phyloP scores from a whole-genome alignment of 805 yeast genomes.

The Trichomonascus vanleenenianus region DNA sequence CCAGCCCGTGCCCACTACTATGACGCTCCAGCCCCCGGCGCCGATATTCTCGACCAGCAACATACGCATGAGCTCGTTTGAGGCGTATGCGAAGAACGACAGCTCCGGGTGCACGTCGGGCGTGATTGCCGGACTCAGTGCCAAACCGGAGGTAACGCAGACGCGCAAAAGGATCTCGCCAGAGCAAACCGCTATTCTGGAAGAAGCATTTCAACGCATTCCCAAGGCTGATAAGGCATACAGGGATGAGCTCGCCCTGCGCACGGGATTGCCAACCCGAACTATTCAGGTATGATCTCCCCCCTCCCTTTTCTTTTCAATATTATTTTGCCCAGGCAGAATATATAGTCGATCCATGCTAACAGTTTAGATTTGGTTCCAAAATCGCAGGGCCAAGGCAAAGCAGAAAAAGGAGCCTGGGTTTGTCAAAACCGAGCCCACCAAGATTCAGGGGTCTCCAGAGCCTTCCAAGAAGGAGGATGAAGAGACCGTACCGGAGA shows the following conservation, averaged over 20 bases:
- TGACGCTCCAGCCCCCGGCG: slow-evolving; percentile 6
- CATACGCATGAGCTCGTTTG: slow-evolving; percentile 5
- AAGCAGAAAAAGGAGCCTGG: slow-evolving; percentile 48
- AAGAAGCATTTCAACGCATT: slow-evolving; percentile 60
- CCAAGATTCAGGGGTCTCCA: slow-evolving; percentile 5
- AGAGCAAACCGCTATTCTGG: slow-evolving; percentile 42
- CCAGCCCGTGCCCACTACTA: slow-evolving; percentile 1
- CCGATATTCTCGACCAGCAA: slow-evolving; percentile 6
- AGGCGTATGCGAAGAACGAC: slow-evolving; percentile 7
- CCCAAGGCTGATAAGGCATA: slow-evolving; percentile 70
- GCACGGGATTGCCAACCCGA: slow-evolving; percentile 72
- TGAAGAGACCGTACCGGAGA: slow-evolving; percentile 41
- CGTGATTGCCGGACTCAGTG: slow-evolving; percentile 3
- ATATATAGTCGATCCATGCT: slow-evolving; percentile 22
- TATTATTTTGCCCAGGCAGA: no score
- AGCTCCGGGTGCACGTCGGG: slow-evolving; percentile 7
- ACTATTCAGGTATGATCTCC: slow-evolving; percentile 67
- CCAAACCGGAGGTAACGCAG: slow-evolving; percentile 4
- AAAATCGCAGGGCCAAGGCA: slow-evolving; percentile 56
- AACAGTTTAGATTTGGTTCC: slow-evolving; percentile 91
- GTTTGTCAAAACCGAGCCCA: slow-evolving; percentile 1
- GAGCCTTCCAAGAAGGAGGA: not conserved
- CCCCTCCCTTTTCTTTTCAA: slow-evolving; percentile 36
- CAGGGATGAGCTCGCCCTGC: slow-evolving; percentile 59
- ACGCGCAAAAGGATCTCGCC: slow-evolving; percentile 25